These are phyloP conservation scores for Zygoascus ofunaensis DNA, from an alignment of 805 yeast genomes.

Conservation along the genomic window DNA sequence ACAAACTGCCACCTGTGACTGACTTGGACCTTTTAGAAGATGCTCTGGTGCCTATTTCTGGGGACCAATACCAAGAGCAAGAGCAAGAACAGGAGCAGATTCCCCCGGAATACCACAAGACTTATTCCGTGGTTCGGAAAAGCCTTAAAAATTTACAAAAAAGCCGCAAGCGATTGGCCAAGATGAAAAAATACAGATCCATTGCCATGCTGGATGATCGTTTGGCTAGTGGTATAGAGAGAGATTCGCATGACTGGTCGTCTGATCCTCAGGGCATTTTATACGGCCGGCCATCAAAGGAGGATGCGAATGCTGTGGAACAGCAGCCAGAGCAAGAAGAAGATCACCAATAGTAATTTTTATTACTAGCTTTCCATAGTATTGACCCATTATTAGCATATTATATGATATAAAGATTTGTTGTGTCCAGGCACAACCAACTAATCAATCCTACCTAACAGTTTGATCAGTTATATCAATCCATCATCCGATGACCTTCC, in stretches of 20 bases:
- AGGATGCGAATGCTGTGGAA: no score
- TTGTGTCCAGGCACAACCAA: no score
- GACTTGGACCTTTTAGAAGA: neutral
- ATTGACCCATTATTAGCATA: no score
- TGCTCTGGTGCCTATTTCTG: neutral
- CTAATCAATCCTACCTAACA: no score
- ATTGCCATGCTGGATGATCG: neutral
- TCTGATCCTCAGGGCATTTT: neutral
- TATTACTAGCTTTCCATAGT: no score
- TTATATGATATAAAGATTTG: no score
- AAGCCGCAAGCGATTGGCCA: neutral
- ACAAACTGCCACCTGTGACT: neutral
- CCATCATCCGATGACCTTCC: neutral
- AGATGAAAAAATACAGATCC: neutral
- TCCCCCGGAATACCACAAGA: neutral
- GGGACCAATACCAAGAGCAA: no score
- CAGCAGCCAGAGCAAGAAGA: no score
- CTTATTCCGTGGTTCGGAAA: neutral
- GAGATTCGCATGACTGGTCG: neutral
- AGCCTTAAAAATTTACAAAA: neutral
- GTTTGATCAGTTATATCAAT: neutral
- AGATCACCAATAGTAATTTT: no score
- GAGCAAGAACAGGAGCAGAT: neutral
- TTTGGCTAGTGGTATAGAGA: neutral
- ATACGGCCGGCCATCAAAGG: no score